Evolutionary conservation across 164 flowering plant species (phyloP).

Genomic region (Paratinospora sagittata): DNA sequence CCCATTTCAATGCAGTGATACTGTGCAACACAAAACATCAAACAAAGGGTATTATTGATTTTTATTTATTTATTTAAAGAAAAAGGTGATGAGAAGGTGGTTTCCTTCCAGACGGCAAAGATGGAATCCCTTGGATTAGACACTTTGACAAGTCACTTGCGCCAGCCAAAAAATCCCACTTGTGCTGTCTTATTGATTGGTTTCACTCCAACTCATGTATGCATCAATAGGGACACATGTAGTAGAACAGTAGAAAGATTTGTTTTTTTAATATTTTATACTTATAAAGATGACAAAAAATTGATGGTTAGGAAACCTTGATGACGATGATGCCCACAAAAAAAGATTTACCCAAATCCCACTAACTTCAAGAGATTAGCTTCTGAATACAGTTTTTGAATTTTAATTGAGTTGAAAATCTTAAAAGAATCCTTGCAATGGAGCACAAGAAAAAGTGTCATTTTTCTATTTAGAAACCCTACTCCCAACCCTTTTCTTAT

Average conservation of each 20-base stretch:
- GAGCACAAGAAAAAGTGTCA: constrained; percentile 7
- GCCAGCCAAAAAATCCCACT: neutral
- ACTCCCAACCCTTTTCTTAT: too few species aligned
- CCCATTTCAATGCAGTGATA: constrained; percentile 8
- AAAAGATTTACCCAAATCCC: neutral
- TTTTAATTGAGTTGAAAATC: neutral
- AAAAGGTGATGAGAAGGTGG: neutral
- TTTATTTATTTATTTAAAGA: neutral
- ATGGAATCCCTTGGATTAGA: neutral
- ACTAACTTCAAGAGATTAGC: neutral
- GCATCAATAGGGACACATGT: neutral
- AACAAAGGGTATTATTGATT: neutral
- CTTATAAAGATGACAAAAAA: too few species aligned
- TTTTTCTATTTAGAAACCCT: neutral
- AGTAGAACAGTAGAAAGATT: too few species aligned
- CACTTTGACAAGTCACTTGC: neutral
- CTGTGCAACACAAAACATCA: neutral
- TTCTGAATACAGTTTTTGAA: neutral
- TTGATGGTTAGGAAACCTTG: too few species aligned
- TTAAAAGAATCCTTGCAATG: constrained; percentile 5
- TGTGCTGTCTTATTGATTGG: constrained; percentile 4
- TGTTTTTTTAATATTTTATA: too few species aligned
- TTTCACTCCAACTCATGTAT: neutral
- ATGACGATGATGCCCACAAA: neutral
- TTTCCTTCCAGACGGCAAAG: too few species aligned